phyloP scores from a whole-genome alignment of 176 grass and related monocot genomes.

The Poa pratensis region DNA sequence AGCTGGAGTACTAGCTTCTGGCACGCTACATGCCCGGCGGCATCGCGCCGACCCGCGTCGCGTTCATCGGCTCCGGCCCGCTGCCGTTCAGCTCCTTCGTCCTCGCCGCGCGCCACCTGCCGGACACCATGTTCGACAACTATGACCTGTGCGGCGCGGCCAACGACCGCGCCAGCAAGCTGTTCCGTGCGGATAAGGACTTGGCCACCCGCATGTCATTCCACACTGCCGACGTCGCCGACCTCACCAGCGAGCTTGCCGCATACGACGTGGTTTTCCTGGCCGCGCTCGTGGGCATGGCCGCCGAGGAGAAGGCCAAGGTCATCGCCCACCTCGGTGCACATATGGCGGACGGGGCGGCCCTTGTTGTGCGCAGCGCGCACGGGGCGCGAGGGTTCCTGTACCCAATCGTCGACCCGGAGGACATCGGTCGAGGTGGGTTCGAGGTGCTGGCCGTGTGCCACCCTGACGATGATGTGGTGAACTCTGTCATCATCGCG shows the following conservation, averaged over 20 bases:
- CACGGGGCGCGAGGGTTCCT: background rate
- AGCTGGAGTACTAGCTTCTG: background rate
- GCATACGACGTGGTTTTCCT: background rate
- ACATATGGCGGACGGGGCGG: constrained; percentile 15
- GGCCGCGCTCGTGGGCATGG: constrained; percentile 26
- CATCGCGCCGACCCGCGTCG: background rate
- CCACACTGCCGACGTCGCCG: background rate
- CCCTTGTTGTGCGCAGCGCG: background rate
- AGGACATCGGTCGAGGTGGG: background rate
- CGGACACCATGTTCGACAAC: background rate
- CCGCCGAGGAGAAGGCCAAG: constrained; percentile 20
- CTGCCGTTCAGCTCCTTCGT: constrained; percentile 8
- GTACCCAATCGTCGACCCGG: background rate
- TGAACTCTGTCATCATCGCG: background rate
- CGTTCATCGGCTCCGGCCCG: background rate
- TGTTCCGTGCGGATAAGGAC: background rate
- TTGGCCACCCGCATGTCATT: background rate
- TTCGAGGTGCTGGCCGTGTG: constrained; percentile 1
- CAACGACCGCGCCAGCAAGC: background rate
- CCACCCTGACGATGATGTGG: background rate
- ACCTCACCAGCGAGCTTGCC: background rate
- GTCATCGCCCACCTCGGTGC: background rate
- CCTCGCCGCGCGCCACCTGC: background rate
- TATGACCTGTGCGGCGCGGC: background rate
- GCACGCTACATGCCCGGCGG: constrained; percentile 12